A percentile compares a stretch with the other conserved stretches of the same genome.
These are phyloP conservation scores for Paulownia fortunei DNA, from an alignment of 257 asterid genomes.

Conservation along the genomic window DNA sequence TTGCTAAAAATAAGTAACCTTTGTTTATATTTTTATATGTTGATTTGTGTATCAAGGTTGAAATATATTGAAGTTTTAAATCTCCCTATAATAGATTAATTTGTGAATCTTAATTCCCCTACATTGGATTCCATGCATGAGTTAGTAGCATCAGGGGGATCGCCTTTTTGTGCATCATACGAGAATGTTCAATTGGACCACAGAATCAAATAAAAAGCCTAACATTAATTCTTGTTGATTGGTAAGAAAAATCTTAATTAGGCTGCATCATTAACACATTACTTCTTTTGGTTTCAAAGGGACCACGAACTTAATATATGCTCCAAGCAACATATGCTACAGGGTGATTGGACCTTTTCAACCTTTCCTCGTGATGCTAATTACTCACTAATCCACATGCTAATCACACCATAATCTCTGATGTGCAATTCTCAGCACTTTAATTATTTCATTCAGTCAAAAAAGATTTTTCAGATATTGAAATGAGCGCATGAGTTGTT, in stretches of 20 bases:
- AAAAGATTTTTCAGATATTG: neutral
- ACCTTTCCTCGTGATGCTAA: neutral
- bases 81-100: neutral
- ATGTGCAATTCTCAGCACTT: too few species aligned
- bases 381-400: slow-evolving; percentile 36
- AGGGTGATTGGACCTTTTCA: slow-evolving; percentile 42
- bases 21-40: too few species aligned
- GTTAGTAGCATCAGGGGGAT: too few species aligned
- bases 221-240: slow-evolving; percentile 11
- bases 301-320: slow-evolving; percentile 39
- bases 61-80: neutral
- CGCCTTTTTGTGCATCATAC: too few species aligned
- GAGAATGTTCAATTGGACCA: slow-evolving; percentile 48
- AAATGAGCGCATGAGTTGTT: slow-evolving; percentile 7
- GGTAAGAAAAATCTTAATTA: neutral
- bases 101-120: neutral
- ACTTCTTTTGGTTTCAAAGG: slow-evolving; percentile 25
- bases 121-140: slow-evolving; percentile 14
- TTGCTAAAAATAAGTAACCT: too few species aligned
- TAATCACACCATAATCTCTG: too few species aligned
- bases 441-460: too few species aligned
- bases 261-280: slow-evolving; percentile 9
- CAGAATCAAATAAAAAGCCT: slow-evolving; percentile 26
- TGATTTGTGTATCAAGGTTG: neutral
- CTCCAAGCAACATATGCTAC: slow-evolving; percentile 59